Conservation (phyloP, 2,329 filamentous ascomycete species). For the Eutypa lata region DNA sequence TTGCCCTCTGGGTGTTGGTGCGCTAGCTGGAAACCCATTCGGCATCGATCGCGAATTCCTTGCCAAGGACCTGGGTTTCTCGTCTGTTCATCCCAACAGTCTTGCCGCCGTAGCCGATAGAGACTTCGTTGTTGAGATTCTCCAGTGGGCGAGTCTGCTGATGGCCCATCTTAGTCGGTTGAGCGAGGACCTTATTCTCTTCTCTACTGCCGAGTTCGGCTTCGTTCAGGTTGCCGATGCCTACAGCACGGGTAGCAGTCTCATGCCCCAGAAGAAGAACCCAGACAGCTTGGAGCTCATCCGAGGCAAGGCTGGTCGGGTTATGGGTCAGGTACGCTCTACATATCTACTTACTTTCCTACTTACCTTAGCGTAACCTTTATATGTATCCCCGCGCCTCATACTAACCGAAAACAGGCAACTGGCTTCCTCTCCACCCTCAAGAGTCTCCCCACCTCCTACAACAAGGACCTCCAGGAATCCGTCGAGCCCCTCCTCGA, state of each 20-base stretch:
- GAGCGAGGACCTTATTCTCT: conserved; percentile 73
- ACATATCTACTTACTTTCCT: too few relatives aligned
- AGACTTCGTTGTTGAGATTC: conserved; percentile 69
- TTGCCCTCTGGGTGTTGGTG: conserved; percentile 64
- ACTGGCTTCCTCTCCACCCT: conserved; percentile 72
- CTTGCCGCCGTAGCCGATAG: conserved; percentile 68
- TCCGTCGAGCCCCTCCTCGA: conserved; percentile 83
- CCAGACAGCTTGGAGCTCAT: conserved; percentile 69
- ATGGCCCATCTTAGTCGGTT: conserved; percentile 71
- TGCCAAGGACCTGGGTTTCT: conserved; percentile 71
- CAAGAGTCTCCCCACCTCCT: conserved; percentile 72
- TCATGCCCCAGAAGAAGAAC: conserved; percentile 88
- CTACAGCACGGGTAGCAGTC: conserved; percentile 71
- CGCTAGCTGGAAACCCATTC: conserved; percentile 73
- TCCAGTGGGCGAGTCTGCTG: conserved; percentile 67
- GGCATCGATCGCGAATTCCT: conserved; percentile 68
- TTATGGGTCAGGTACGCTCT: conserved; percentile 19
- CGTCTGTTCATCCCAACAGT: conserved; percentile 65
- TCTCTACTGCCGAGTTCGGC: conserved; percentile 71
- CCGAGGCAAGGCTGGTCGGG: conserved; percentile 69
- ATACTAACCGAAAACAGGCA: conserved; percentile 36
- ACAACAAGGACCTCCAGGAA: conserved; percentile 93
- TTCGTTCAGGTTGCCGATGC: conserved; percentile 75
- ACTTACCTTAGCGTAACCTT: too few relatives aligned
- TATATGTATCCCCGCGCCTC: too few relatives aligned